Evolutionary conservation across 805 yeast species (phyloP).

Genomic region (Wickerhamiella musiphila): DNA sequence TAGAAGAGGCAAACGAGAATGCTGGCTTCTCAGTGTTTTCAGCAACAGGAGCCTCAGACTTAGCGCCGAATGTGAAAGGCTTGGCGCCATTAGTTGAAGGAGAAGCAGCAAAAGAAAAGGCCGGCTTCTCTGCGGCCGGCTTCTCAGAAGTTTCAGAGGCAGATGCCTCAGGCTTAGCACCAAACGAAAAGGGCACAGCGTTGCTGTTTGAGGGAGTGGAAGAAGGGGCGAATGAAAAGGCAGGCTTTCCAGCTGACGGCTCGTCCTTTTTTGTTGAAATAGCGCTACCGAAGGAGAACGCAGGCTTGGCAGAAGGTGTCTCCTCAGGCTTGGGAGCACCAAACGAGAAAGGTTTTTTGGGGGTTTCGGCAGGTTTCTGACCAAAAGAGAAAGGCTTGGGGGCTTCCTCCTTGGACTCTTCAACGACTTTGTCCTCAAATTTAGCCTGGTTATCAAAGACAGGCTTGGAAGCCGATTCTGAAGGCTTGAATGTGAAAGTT

Average conservation of each 20-base stretch:
- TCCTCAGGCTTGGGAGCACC: slow-evolving; percentile 5
- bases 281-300: slow-evolving; percentile 15
- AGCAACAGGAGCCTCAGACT: slow-evolving; percentile 8
- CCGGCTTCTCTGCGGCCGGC: no score
- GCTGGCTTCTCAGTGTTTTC: slow-evolving; percentile 8
- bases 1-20: slow-evolving; percentile 10
- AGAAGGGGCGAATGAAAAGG: background rate
- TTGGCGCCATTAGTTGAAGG: no score
- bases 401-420: no score
- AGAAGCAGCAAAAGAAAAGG: no score
- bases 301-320: slow-evolving; percentile 2
- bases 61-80: slow-evolving; percentile 13
- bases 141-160: no score
- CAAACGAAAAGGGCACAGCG: no score
- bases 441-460: background rate
- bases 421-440: no score
- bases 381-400: no score
- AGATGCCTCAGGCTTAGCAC: no score
- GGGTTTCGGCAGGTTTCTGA: slow-evolving; percentile 1
- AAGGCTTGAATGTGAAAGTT: slow-evolving; percentile 11
- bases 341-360: slow-evolving; percentile 6
- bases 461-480: background rate
- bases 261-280: no score
- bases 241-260: background rate
- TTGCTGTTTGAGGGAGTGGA: background rate